phyloP scores from a whole-genome alignment of 129 eudicot species.

The Calendula officinalis region DNA sequence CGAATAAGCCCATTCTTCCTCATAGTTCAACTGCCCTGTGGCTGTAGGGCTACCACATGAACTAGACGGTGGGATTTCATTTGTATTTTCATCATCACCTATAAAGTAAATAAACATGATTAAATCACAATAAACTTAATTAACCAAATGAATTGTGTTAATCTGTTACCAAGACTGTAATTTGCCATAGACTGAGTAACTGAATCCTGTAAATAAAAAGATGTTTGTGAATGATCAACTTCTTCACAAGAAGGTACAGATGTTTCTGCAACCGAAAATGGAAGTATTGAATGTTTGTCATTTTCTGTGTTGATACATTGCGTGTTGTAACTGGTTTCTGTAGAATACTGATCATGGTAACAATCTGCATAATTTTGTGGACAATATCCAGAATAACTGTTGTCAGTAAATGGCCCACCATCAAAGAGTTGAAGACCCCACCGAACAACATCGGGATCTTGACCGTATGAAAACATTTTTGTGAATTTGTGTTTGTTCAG shows the following conservation, averaged over 20 bases:
- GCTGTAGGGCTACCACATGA: constrained; percentile 63
- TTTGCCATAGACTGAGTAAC: constrained; percentile 52
- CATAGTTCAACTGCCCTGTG: constrained; percentile 42
- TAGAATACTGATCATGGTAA: constrained; percentile 55
- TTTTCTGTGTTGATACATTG: constrained; percentile 38
- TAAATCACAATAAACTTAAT: constrained; percentile 15
- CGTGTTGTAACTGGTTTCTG: constrained; percentile 46
- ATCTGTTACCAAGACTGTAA: constrained; percentile 53
- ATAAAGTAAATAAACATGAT: constrained; percentile 20
- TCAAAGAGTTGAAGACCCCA: constrained; percentile 95
- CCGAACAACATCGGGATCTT: constrained; percentile 85
- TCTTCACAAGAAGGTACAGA: constrained; percentile 41
- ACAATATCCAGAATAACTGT: constrained; percentile 44
- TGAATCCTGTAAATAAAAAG: constrained; percentile 60
- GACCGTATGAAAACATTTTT: constrained; percentile 72
- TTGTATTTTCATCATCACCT: constrained; percentile 55
- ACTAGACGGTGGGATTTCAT: constrained; percentile 43
- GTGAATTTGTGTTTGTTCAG: constrained; percentile 6
- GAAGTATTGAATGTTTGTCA: constrained; percentile 44
- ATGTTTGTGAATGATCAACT: constrained; percentile 42
- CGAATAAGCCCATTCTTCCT: constrained; percentile 58
- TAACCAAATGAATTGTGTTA: neutral
- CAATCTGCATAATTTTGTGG: constrained; percentile 46
- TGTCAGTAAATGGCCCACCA: constrained; percentile 55
- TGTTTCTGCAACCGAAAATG: constrained; percentile 46